These are phyloP conservation scores for Rhizopus delemar DNA, from an alignment of 371 early-diverging fungal genomes.

Conservation along the genomic window DNA sequence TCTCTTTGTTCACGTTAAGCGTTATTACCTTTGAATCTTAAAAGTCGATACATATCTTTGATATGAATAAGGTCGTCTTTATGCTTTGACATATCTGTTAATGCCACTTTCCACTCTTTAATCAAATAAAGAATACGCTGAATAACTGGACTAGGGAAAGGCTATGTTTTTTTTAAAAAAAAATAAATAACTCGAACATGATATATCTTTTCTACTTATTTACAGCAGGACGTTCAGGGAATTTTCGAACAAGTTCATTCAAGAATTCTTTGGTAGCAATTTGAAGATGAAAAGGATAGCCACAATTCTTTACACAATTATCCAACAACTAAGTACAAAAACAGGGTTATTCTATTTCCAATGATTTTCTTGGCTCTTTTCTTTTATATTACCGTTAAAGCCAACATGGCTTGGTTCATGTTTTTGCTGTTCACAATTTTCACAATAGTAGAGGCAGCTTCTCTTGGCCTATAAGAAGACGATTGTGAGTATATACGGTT, in stretches of 20 bases:
- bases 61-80: constrained; percentile 92
- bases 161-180: constrained; percentile 2
- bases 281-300: constrained; percentile 95
- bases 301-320: constrained; percentile 96
- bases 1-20: too few species aligned
- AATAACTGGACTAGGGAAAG: constrained; percentile 68
- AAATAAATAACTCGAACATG: background rate
- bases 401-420: constrained; percentile 72
- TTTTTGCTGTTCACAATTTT: constrained; percentile 78
- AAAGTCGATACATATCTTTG: constrained; percentile 89
- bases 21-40: constrained; percentile 75
- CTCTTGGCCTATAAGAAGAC: constrained; percentile 68
- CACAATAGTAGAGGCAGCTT: constrained; percentile 84
- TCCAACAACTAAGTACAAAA: constrained; percentile 74
- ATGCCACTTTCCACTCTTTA: constrained; percentile 91
- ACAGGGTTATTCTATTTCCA: background rate
- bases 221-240: constrained; percentile 89
- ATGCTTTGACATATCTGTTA: constrained; percentile 84
- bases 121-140: constrained; percentile 89
- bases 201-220: constrained; percentile 10
- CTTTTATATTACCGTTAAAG: constrained; percentile 63
- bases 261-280: constrained; percentile 95
- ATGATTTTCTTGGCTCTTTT: background rate
- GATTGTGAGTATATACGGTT: background rate
- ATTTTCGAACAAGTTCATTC: constrained; percentile 92